phyloP scores from a whole-genome alignment of 805 yeast species.

The Maudiozyma saulgeensis region DNA sequence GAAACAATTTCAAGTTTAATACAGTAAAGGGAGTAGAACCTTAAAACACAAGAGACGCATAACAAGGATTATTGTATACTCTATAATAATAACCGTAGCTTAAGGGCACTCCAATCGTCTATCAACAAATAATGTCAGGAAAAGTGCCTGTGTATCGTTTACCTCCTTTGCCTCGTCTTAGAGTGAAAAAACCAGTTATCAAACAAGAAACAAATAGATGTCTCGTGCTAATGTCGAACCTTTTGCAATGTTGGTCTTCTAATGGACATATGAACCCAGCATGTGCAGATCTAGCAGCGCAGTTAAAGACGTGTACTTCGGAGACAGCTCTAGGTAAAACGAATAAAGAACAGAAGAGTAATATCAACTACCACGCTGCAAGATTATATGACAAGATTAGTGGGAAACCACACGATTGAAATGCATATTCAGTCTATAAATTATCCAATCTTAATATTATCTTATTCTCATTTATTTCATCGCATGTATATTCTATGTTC shows the following conservation, averaged over 20 bases:
- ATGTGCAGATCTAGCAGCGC: conserved; percentile 57
- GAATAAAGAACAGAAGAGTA: conserved; percentile 28
- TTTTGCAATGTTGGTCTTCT: conserved; percentile 93
- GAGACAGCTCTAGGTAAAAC: conserved; percentile 23
- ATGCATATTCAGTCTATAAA: too few relatives aligned
- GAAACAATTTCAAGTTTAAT: too few relatives aligned
- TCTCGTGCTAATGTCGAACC: conserved; percentile 69
- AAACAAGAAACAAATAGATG: conserved; percentile 61
- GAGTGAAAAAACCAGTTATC: conserved; percentile 55
- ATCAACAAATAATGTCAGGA: conserved; percentile 20
- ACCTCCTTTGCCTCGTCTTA: conserved; percentile 68
- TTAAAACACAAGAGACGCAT: not conserved
- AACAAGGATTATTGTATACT: too few relatives aligned
- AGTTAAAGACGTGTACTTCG: conserved; percentile 67
- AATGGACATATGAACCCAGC: conserved; percentile 71
- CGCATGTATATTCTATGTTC: too few relatives aligned
- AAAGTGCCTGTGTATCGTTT: conserved; percentile 35
- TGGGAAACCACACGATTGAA: conserved; percentile 36
- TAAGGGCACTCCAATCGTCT: too few relatives aligned
- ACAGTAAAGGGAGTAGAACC: too few relatives aligned
- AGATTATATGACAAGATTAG: conserved; percentile 40
- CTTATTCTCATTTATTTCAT: too few relatives aligned
- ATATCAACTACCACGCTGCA: conserved; percentile 45
- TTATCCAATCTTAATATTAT: not conserved
- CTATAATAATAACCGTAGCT: too few relatives aligned